A percentile compares a stretch with the other conserved stretches of the same genome.
These are phyloP conservation scores for Fusarium miscanthi DNA, from an alignment of 2,329 filamentous ascomycete genomes.

Conservation along the genomic window DNA sequence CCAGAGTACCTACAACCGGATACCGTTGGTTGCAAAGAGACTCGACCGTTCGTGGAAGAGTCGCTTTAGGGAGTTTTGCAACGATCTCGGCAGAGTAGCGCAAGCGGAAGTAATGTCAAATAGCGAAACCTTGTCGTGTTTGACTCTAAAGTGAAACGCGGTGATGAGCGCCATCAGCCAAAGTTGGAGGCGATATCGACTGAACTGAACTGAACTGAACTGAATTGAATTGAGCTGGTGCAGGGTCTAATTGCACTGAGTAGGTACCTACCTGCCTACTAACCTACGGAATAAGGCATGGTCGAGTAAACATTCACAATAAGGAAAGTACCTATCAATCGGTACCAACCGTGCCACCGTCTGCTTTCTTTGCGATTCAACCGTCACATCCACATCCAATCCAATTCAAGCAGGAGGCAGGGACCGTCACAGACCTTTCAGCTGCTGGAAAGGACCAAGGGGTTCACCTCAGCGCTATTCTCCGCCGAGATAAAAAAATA, in stretches of 20 bases:
- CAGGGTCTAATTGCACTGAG: background rate
- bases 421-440: conserved; percentile 1
- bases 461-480: conserved; percentile 24
- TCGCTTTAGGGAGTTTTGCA: conserved; percentile 20
- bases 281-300: conserved; percentile 2
- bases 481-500: conserved; percentile 17
- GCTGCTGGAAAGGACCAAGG: conserved; percentile 11
- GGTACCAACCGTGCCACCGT: conserved; percentile 11
- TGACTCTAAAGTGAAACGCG: conserved; percentile 8
- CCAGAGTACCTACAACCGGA: conserved; percentile 18
- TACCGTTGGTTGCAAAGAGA: conserved; percentile 33
- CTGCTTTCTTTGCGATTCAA: conserved; percentile 4
- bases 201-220: background rate
- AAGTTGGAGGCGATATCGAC: background rate
- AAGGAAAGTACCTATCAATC: conserved; percentile 20
- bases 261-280: background rate
- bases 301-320: background rate
- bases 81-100: conserved; percentile 18
- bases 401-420: conserved; percentile 7
- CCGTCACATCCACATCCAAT: background rate
- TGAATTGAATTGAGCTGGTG: background rate
- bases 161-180: background rate
- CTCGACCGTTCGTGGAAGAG: conserved; percentile 36
- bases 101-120: conserved; percentile 22
- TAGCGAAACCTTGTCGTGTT: conserved; percentile 14